Base-by-base conservation (phyloP, 2,329 filamentous ascomycete species). In the Colletotrichum australisinense region DNA sequence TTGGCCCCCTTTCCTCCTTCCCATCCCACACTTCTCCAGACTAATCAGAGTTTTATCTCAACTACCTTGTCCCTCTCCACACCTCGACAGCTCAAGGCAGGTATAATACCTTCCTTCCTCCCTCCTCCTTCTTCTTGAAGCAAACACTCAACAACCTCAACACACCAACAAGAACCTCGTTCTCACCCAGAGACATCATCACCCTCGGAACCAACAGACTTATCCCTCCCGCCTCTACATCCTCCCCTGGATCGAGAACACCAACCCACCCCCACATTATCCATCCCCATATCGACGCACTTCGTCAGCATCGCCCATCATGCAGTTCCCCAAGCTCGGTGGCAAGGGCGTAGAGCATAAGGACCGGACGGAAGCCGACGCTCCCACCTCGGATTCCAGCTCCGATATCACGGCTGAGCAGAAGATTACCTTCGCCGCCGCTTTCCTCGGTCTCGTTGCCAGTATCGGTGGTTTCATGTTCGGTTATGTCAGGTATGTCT, bases 401-500 rank as follows among this genome's bases (percentile, higher is more conserved):
- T 63, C 67, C 46, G 71, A 73, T 19, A 14, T 70, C 62, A 60
- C 24, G 12, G 68, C 73, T 53, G 69, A 78, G 62, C 76, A 83
- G 67, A 73, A 71, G 67, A 24, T 84, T 49, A 87, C 85, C 46
- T 72, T 83, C 46, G 71, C 85, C 11, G 86, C 87, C n/a, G 79
- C 84, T 76, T 82, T 87, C 69, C 82, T 90, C 38, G 88, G 88
- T 38, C 77, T 83, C 4, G 84, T 89, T 49, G 87, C 88, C 72
- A 89, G 86, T 74, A 85, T 89, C 67, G 88, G 88, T 76, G 86
- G 89, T 65, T 86, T 90, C 82, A 88, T 90, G 78, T 90, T 90
- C 74, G 89, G 89, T 7, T 89, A 90, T 81, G 82, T 87, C 78
- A 86, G 87, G 88, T 89, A 83, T 52, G 83, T 76, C 32, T 24